Conservation (phyloP, 441 rosid species). For the Capsella rubella region DNA sequence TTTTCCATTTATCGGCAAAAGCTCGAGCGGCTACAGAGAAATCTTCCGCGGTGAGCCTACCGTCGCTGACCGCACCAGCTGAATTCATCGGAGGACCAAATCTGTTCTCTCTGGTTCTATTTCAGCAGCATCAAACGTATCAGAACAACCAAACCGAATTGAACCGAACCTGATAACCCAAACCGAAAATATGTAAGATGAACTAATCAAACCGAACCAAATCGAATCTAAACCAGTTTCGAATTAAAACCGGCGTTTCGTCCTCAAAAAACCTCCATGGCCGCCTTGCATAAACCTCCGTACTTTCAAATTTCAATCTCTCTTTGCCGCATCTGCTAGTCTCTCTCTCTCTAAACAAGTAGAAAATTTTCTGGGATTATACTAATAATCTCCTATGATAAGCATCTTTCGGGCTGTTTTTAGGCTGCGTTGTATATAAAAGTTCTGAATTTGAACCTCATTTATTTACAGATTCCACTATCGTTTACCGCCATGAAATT, state of each 20-base stretch:
- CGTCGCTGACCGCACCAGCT: slow-evolving; percentile 44
- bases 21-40: slow-evolving; percentile 58
- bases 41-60: slow-evolving; percentile 59
- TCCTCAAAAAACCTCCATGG: background rate
- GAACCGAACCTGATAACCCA: background rate
- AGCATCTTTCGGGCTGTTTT: background rate
- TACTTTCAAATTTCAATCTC: background rate
- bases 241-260: slow-evolving; percentile 30
- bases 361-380: background rate
- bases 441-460: slow-evolving; percentile 3
- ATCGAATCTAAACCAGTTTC: background rate
- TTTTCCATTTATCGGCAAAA: slow-evolving; percentile 53
- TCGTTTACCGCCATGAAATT: slow-evolving; percentile 50
- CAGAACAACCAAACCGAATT: background rate
- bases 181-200: background rate
- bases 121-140: background rate
- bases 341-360: background rate
- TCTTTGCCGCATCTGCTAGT: background rate
- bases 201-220: background rate
- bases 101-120: background rate
- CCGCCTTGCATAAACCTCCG: slow-evolving; percentile 26
- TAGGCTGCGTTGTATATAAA: background rate
- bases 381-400: background rate
- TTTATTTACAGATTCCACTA: background rate
- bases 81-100: slow-evolving; percentile 33